A percentile compares a stretch with the other conserved stretches of the same genome.
phyloP scores from a whole-genome alignment of 1,284 basidiomycete genomes.

The Pisolithus thermaeus region DNA sequence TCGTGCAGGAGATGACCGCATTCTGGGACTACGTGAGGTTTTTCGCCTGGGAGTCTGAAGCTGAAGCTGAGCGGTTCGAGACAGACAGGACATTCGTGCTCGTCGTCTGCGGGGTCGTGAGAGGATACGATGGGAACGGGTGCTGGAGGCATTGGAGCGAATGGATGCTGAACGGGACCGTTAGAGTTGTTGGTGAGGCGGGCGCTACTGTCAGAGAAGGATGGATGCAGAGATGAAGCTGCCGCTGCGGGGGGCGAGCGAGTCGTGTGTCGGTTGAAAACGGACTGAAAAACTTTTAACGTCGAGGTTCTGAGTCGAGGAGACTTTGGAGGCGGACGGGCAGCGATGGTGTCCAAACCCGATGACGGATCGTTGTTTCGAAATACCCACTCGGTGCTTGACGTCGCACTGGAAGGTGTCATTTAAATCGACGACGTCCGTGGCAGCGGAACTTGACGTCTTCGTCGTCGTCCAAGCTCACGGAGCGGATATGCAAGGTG shows the following conservation, averaged over 20 bases:
- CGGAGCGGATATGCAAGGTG: too few relatives aligned
- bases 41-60: conserved; percentile 87
- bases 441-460: too few relatives aligned
- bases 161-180: conserved; percentile 29
- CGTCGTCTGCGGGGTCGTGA: conserved; percentile 59
- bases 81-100: conserved; percentile 87
- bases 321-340: conserved; percentile 34
- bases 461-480: too few relatives aligned
- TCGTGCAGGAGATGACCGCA: conserved; percentile 98
- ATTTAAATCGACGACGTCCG: too few relatives aligned
- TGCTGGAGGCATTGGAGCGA: conserved; percentile 49
- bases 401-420: too few relatives aligned
- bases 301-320: conserved; percentile 19
- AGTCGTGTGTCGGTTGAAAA: conserved; percentile 30
- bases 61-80: conserved; percentile 85
- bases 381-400: too few relatives aligned
- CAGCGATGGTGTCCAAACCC: conserved; percentile 39
- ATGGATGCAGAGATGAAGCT: conserved; percentile 29
- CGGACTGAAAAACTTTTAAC: conserved; percentile 31
- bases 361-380: conserved; percentile 14
- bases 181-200: conserved; percentile 15
- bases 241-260: conserved; percentile 27
- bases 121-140: conserved; percentile 65
- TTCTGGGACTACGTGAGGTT: conserved; percentile 92
- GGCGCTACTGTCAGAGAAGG: conserved; percentile 22